These are phyloP conservation scores for Fraxinus velutina DNA, from an alignment of 305 asterid species.

Conservation along the genomic window DNA sequence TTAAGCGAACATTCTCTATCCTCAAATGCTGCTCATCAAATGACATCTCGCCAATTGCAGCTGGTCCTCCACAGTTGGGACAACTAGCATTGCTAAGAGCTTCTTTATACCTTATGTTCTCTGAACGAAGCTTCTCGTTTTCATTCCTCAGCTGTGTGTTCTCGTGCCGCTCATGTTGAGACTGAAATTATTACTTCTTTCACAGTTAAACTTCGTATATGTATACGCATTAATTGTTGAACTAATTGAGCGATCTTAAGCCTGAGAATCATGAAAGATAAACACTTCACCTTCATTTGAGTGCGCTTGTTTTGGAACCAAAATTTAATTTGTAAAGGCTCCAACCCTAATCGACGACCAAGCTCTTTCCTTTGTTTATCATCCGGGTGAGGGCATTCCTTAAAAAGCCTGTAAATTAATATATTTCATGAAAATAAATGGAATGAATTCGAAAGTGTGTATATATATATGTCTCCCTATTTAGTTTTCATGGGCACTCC, in stretches of 20 bases:
- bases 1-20: slow-evolving; percentile 77
- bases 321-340: slow-evolving; percentile 83
- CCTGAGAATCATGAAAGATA: neutral
- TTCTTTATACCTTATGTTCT: slow-evolving; percentile 76
- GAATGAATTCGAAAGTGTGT: neutral
- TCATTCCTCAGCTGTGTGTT: slow-evolving; percentile 72
- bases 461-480: neutral
- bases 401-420: slow-evolving; percentile 52
- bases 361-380: slow-evolving; percentile 94
- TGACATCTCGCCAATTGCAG: slow-evolving; percentile 91
- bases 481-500: slow-evolving; percentile 15
- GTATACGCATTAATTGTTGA: neutral
- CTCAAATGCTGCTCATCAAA: slow-evolving; percentile 91
- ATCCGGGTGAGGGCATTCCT: slow-evolving; percentile 89
- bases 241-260: neutral
- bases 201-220: neutral
- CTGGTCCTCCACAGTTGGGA: slow-evolving; percentile 92
- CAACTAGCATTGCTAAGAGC: slow-evolving; percentile 79
- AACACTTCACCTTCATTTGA: slow-evolving; percentile 66
- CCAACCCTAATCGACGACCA: slow-evolving; percentile 62
- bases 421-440: neutral
- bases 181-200: slow-evolving; percentile 33
- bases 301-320: slow-evolving; percentile 98
- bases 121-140: slow-evolving; percentile 84
- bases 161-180: slow-evolving; percentile 86